Conservation (phyloP, 345 rosid genomes). For the Alliaria petiolata region DNA sequence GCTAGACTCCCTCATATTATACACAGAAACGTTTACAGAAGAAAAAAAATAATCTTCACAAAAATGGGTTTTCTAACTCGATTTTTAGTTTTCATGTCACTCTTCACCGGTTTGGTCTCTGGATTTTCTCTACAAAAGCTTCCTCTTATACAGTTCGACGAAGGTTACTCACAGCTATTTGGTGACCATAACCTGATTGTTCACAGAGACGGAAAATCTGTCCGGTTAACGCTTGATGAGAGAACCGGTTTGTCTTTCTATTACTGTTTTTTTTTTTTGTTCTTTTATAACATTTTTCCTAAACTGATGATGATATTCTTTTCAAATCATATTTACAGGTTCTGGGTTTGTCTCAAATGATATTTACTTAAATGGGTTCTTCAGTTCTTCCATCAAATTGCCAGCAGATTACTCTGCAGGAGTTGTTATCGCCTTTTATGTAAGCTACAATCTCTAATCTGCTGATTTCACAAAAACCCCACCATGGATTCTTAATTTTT, state of each 20-base stretch:
- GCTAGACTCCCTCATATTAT: slow-evolving; percentile 1
- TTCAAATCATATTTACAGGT: slow-evolving; percentile 45
- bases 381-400: slow-evolving; percentile 90
- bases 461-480: neutral
- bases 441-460: slow-evolving; percentile 37
- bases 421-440: slow-evolving; percentile 96
- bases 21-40: neutral
- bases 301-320: neutral
- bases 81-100: slow-evolving; percentile 31
- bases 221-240: slow-evolving; percentile 75
- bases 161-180: slow-evolving; percentile 83
- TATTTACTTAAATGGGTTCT: slow-evolving; percentile 86
- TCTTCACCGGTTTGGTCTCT: slow-evolving; percentile 41
- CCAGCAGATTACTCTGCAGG: slow-evolving; percentile 98
- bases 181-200: slow-evolving; percentile 76
- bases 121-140: slow-evolving; percentile 48
- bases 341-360: slow-evolving; percentile 97
- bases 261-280: neutral
- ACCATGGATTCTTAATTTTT: neutral
- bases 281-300: neutral
- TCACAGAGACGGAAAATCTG: slow-evolving; percentile 70
- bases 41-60: neutral
- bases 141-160: slow-evolving; percentile 71
- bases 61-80: slow-evolving; percentile 26
- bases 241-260: slow-evolving; percentile 55